phyloP scores from a whole-genome alignment of 2,329 filamentous ascomycete species.

The Xenoacremonium recifei region DNA sequence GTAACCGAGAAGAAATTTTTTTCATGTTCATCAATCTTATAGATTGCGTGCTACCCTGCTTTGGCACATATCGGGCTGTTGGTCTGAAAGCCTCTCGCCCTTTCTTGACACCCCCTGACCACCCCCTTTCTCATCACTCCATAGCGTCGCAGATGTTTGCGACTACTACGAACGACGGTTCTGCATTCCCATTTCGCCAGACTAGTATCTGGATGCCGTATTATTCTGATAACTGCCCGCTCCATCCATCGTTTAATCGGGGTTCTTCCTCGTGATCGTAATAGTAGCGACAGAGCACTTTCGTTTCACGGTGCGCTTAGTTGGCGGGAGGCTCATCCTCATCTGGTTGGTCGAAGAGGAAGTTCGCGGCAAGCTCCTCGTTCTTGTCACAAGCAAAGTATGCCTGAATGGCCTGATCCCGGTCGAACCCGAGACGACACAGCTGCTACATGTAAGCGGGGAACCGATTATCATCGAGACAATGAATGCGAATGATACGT shows the following conservation, averaged over 20 bases:
- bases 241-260: constrained; percentile 19
- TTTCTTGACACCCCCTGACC: no score
- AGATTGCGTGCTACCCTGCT: constrained; percentile 19
- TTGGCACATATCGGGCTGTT: constrained; percentile 12
- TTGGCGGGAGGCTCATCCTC: constrained; percentile 63
- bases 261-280: constrained; percentile 26
- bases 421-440: constrained; percentile 88
- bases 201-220: constrained; percentile 20
- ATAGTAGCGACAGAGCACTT: constrained; percentile 23
- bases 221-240: constrained; percentile 22
- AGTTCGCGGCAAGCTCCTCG: constrained; percentile 96
- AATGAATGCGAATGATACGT: constrained; percentile 38
- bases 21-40: constrained; percentile 25
- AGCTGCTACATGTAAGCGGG: constrained; percentile 52
- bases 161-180: no score
- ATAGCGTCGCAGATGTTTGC: not conserved
- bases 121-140: not conserved
- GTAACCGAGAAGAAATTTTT: no score
- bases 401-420: constrained; percentile 92
- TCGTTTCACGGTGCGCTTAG: constrained; percentile 14
- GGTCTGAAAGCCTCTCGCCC: no score
- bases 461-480: not conserved
- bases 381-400: constrained; percentile 99
- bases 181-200: constrained; percentile 5
- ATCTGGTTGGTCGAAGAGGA: constrained; percentile 94